Evolutionary conservation across 495 filamentous ascomycete species (phyloP).

Genomic region (Ascobolus immersus): DNA sequence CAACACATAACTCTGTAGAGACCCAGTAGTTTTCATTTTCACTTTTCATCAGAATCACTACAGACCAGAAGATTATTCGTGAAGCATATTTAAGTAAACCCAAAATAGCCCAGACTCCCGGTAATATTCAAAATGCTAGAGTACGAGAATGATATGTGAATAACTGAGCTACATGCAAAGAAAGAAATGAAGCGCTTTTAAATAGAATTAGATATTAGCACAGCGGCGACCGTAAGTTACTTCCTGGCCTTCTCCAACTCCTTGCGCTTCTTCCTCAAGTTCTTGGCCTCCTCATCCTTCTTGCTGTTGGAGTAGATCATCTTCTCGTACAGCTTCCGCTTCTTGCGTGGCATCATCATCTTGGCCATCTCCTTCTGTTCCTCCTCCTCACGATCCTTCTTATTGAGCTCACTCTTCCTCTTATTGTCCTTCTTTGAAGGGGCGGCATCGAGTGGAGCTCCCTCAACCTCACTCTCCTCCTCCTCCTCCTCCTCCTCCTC

Average conservation of each 20-base stretch:
- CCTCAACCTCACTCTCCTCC: conserved; percentile 19
- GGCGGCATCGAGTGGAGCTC: conserved; percentile 16
- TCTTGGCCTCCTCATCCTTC: conserved; percentile 47
- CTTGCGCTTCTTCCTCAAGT: conserved; percentile 60
- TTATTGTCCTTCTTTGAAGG: conserved; percentile 28
- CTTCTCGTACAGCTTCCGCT: conserved; percentile 71
- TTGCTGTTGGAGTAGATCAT: conserved; percentile 75
- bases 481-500: conserved; percentile 22
- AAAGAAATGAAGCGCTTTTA: no score
- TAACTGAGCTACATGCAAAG: no score
- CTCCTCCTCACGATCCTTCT: conserved; percentile 45
- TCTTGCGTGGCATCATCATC: conserved; percentile 83
- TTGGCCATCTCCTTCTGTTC: conserved; percentile 67
- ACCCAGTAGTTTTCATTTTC: no score
- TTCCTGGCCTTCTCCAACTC: conserved; percentile 48
- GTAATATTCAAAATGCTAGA: no score
- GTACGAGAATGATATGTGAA: no score
- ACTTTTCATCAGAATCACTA: no score
- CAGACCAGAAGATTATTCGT: no score
- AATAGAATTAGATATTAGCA: background rate
- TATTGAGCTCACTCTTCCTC: conserved; percentile 38
- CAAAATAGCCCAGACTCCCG: no score
- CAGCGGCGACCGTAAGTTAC: no score
- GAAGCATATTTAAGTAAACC: no score
- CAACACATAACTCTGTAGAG: no score